Evolutionary conservation across 805 yeast species (phyloP).

Genomic region (Ogataea henricii): DNA sequence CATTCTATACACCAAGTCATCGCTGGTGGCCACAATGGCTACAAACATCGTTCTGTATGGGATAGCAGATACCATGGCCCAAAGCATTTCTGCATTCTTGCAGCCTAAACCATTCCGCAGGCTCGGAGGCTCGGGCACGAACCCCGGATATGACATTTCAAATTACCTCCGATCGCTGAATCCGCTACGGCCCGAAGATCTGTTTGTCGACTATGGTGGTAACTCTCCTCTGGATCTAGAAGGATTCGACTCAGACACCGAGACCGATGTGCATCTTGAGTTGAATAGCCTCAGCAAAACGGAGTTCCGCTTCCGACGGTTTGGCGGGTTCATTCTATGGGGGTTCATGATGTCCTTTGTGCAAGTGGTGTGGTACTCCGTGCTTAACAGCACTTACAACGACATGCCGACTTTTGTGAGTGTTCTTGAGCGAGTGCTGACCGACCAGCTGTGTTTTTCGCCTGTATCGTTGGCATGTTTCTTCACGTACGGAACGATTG

Average conservation of each 20-base stretch:
- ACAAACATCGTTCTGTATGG: constrained; percentile 84
- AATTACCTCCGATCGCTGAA: constrained; percentile 21
- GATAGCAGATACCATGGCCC: constrained; percentile 90
- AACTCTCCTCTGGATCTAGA: background rate
- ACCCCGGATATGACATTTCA: constrained; percentile 22
- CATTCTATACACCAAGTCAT: constrained; percentile 58
- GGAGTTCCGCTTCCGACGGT: constrained; percentile 63
- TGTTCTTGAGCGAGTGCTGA: constrained; percentile 80
- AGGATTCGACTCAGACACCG: constrained; percentile 6
- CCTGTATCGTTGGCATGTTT: constrained; percentile 82
- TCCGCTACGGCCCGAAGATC: constrained; percentile 22
- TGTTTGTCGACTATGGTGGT: constrained; percentile 39
- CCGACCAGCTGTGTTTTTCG: constrained; percentile 88
- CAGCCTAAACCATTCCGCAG: constrained; percentile 14
- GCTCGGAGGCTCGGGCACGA: constrained; percentile 15
- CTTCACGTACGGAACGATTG: constrained; percentile 80
- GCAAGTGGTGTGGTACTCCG: constrained; percentile 87
- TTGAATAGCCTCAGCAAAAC: constrained; percentile 3
- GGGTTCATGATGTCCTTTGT: constrained; percentile 80
- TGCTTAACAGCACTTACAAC: constrained; percentile 74
- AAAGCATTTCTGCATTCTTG: constrained; percentile 50
- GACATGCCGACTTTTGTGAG: constrained; percentile 83
- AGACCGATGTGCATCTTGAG: background rate
- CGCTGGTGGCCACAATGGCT: constrained; percentile 74
- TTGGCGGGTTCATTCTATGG: constrained; percentile 83